Evolutionary conservation across 805 yeast species (phyloP), one percentile per base, ranked within the genome.

Genomic region (Debaryomyces prosopidis): DNA sequence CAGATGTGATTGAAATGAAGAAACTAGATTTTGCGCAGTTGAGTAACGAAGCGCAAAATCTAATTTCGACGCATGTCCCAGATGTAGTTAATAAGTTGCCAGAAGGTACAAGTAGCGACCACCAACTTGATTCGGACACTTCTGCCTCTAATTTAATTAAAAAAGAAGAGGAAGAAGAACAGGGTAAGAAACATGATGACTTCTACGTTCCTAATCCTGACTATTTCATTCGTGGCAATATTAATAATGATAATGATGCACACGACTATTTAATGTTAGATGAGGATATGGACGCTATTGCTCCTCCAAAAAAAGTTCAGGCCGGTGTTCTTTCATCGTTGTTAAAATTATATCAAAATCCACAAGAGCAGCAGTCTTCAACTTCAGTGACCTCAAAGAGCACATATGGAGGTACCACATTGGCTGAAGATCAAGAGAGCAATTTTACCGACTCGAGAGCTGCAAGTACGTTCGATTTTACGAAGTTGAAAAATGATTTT

Each of bases 301-400:
- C 68, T 5, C 74, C 71, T 1, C 75, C 73, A 1, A 71, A 75
- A 35, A 78, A 77, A 43, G 91, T 89, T 10, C 85, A 85, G 53
- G 90, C 90, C 19, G 97, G 97, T 63, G 92, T 90, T 14, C 73
- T 90, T 23, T 87, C 96, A 0, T 81, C 92, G 1, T 73, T 90
- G 50, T 71, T 90, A 51, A 77, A 82, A 48, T 70, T 90, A 39
- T 89, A 90, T 58, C 85, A 82, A 50, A 70, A 75, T 55, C 76
- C 66, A 3, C 60, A 60, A 19, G 67, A 57, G 12, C 50, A 47
- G 34, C 61, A 61, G 46, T 63, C 70, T 1, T 39, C 60, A 8
- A 43, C 59, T 18, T 59, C 67, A 23, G 42, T 67, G 27, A 51
- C 57, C 11, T 56, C 70, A 14, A 40, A 54, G 19, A 49, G 50